Evolutionary conservation across 345 rosid species (phyloP).

Genomic region (Bretschneidera sinensis): DNA sequence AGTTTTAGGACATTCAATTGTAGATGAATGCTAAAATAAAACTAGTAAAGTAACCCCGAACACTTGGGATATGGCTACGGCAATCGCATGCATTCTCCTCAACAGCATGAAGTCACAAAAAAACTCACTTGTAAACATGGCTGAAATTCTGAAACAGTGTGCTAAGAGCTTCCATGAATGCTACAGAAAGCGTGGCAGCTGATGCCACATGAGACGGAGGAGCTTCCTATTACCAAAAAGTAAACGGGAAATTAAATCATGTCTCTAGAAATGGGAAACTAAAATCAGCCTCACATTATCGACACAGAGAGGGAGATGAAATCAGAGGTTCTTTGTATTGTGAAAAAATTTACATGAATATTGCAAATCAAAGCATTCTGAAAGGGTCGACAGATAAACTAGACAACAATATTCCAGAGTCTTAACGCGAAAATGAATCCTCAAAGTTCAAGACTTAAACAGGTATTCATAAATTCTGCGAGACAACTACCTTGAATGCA

Average conservation of each 20-base stretch:
- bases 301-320: too few species aligned
- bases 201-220: constrained; percentile 92
- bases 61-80: not conserved
- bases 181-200: constrained; percentile 91
- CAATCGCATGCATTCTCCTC: constrained; percentile 4
- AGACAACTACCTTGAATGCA: constrained; percentile 75
- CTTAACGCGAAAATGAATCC: not conserved
- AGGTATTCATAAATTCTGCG: not conserved
- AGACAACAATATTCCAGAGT: not conserved
- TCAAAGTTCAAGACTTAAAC: constrained; percentile 1
- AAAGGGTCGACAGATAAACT: not conserved
- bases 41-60: not conserved
- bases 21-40: not conserved
- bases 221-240: constrained; percentile 61
- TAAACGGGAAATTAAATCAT: constrained; percentile 10
- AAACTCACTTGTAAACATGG: constrained; percentile 82
- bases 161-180: constrained; percentile 95
- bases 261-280: not conserved
- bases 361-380: not conserved
- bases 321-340: not conserved
- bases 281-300: not conserved
- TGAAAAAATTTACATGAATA: not conserved
- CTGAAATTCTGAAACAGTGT: constrained; percentile 69
- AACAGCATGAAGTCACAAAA: constrained; percentile 6
- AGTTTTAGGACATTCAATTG: not conserved